A percentile compares a stretch with the other conserved stretches of the same genome.
Conservation (phyloP, 345 rosid species). For the Salix arbutifolia region DNA sequence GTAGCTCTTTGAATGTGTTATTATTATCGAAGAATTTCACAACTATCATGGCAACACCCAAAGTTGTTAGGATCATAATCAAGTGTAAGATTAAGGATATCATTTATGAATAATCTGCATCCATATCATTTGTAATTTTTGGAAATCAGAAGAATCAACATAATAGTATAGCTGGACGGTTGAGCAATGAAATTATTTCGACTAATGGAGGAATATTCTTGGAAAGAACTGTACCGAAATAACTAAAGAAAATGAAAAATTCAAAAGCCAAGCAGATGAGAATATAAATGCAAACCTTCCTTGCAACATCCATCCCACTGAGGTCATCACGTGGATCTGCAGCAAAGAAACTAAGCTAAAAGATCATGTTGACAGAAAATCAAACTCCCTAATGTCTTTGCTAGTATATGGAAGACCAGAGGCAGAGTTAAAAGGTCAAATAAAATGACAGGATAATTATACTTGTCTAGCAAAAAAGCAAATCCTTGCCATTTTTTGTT, state of each 20-base stretch:
- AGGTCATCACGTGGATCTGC: slow-evolving; percentile 99
- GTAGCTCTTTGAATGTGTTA: neutral
- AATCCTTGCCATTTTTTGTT: neutral
- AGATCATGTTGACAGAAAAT: neutral
- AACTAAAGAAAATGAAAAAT: neutral
- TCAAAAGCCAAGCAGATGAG: neutral
- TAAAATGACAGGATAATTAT: neutral
- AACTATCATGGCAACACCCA: neutral
- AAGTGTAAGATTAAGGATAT: slow-evolving; percentile 6
- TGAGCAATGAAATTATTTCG: neutral
- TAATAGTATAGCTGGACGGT: neutral
- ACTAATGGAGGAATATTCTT: neutral
- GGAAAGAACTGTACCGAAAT: neutral
- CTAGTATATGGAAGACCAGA: neutral
- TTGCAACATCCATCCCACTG: slow-evolving; percentile 91
- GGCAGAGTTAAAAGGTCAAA: neutral
- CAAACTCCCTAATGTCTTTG: neutral
- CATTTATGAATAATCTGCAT: neutral
- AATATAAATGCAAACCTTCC: slow-evolving; percentile 58
- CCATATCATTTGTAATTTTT: neutral
- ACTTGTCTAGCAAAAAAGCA: neutral
- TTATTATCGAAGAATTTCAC: neutral
- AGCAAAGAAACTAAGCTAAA: slow-evolving; percentile 12
- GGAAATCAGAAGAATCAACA: neutral
- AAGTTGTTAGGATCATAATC: neutral